Base-by-base conservation (phyloP, 1,284 basidiomycete species). In the Leccinum cinnamomeum region DNA sequence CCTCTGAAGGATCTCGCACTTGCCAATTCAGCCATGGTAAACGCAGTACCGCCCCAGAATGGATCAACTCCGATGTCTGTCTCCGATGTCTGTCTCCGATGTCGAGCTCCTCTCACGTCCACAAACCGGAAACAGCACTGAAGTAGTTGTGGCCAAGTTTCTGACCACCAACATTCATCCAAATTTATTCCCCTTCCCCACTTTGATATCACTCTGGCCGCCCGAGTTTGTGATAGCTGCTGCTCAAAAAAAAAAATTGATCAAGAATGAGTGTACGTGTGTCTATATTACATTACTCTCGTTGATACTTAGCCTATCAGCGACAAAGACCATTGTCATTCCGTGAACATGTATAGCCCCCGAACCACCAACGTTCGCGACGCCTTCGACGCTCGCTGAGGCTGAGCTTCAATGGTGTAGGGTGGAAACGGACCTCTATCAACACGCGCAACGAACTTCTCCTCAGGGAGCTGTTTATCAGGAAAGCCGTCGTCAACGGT, bases 111-210 rank as follows among this genome's bases (percentile, higher is more conserved):
- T 0, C 99, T 99, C 78, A 89, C 90, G 1, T 97, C 98, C 70
- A 98, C 96, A 48, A 98, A 98, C 73, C 88, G 97, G 62, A 98
- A 98, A 75, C 97, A 99, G 73, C 97, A 99, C 75, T 99, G 97
- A 76, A 87, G 97, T 7, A 98, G 98, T 76, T 99, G 97, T 76
- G 97, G 97, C 8, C 89, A 92, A 33, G 30, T 33, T 33, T 33
- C 30, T 33, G 30, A 33, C 30, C 30, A 33, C 30, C 30, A 33
- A 33, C 30, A 33, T 33, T 33, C 30, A 33, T 33, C 30, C 30
- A 33, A 33, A 33, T 33, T 33, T 33, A 33, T 33, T 33, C 30
- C 30, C 30, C 30, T 33, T 33, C 30, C 30, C 30, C 30, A 33
- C 30, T 33, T 33, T 33, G 30, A 33, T 33, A 33, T 33, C 30